Conservation (phyloP, 2,329 filamentous ascomycete species). For the Pseudogymnoascus sp. region DNA sequence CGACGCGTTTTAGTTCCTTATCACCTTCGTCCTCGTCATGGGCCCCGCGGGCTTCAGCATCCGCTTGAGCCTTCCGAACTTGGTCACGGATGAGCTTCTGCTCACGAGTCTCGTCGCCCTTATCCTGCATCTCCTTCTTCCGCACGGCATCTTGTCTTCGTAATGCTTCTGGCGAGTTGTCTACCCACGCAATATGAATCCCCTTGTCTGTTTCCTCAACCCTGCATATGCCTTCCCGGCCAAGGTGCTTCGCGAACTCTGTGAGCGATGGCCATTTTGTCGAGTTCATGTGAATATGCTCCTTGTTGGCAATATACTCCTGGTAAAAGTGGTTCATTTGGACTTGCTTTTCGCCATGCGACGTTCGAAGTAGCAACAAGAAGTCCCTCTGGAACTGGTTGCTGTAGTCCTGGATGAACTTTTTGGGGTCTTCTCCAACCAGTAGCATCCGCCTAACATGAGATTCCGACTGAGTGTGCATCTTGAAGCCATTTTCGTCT, state of each 20-base stretch:
- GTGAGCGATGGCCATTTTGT: slow-evolving; percentile 83
- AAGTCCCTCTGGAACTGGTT: slow-evolving; percentile 77
- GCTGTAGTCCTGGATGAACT: slow-evolving; percentile 73
- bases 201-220: slow-evolving; percentile 89
- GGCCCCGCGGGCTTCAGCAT: slow-evolving; percentile 39
- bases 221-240: slow-evolving; percentile 75
- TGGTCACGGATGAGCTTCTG: slow-evolving; percentile 76
- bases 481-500: slow-evolving; percentile 87
- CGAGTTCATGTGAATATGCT: slow-evolving; percentile 89
- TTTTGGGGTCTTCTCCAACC: slow-evolving; percentile 79
- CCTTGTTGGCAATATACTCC: slow-evolving; percentile 78
- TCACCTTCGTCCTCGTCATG: slow-evolving; percentile 36
- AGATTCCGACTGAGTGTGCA: slow-evolving; percentile 74
- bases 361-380: slow-evolving; percentile 64
- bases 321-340: slow-evolving; percentile 93
- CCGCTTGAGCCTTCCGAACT: slow-evolving; percentile 64
- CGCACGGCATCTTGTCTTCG: slow-evolving; percentile 70
- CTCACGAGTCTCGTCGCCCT: slow-evolving; percentile 84
- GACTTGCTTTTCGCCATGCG: slow-evolving; percentile 84
- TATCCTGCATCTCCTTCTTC: slow-evolving; percentile 78
- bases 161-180: slow-evolving; percentile 81
- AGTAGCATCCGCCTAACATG: slow-evolving; percentile 86
- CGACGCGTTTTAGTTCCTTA: slow-evolving; percentile 48
- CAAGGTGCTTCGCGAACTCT: slow-evolving; percentile 81
- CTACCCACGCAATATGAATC: slow-evolving; percentile 80